phyloP scores from a whole-genome alignment of 805 yeast species.

The Yamadazyma olivae region DNA sequence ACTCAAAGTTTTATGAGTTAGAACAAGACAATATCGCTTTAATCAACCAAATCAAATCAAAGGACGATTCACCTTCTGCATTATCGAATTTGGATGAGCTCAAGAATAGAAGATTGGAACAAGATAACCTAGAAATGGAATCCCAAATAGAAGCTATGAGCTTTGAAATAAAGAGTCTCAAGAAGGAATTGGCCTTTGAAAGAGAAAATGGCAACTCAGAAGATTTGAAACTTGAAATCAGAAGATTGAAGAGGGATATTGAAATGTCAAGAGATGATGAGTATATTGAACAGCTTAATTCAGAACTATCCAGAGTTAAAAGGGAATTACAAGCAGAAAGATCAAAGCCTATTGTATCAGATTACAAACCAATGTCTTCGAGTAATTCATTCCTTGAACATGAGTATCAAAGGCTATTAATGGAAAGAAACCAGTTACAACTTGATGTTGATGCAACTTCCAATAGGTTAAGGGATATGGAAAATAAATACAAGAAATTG shows the following conservation, averaged over 20 bases:
- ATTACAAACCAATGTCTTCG: not conserved
- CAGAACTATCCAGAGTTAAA: conserved; percentile 7
- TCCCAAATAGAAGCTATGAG: conserved; percentile 33
- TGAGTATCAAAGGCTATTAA: conserved; percentile 12
- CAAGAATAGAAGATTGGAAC: conserved; percentile 17
- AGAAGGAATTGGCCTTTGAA: conserved; percentile 33
- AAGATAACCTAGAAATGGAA: conserved; percentile 18
- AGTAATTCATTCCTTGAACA: conserved; percentile 3
- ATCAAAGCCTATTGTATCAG: too few species aligned
- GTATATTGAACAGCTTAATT: conserved; percentile 6
- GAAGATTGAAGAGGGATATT: conserved; percentile 10
- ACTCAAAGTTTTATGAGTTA: conserved; percentile 17
- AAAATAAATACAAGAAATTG: conserved; percentile 11
- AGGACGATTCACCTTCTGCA: conserved; percentile 14
- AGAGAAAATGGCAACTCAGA: conserved; percentile 13
- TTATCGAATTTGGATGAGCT: conserved; percentile 21
- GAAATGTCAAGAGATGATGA: conserved; percentile 8
- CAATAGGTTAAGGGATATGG: conserved; percentile 25
- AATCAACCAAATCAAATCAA: conserved; percentile 15
- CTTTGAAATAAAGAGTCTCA: conserved; percentile 31
- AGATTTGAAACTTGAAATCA: conserved; percentile 10
- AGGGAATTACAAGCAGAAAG: conserved; percentile 8
- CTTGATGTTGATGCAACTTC: conserved; percentile 31
- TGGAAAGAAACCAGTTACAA: conserved; percentile 14
- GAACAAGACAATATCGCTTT: conserved; percentile 28